phyloP scores from a whole-genome alignment of 2,329 filamentous ascomycete species.

The Arthrobotrys sinensis region DNA sequence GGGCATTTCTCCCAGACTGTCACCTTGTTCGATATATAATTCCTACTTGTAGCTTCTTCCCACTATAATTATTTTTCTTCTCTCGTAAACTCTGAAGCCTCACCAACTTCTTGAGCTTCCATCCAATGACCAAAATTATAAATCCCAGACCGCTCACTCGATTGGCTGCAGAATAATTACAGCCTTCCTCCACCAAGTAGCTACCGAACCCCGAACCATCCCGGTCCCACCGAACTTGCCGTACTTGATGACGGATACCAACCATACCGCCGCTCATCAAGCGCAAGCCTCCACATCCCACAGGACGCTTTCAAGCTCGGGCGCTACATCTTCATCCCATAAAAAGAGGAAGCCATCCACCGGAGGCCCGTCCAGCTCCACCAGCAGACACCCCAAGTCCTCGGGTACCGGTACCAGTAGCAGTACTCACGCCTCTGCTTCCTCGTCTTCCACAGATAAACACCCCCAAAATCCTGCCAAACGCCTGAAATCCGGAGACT shows the following conservation, averaged over 20 bases:
- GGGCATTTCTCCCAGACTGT: not conserved
- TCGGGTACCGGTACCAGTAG: conserved; percentile 6
- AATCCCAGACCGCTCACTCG: conserved; percentile 1
- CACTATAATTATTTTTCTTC: not conserved
- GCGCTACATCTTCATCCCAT: conserved; percentile 30
- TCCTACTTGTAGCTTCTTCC: not conserved
- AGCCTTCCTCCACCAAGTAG: conserved; percentile 21
- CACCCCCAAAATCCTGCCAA: conserved; percentile 41
- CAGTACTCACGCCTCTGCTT: conserved; percentile 1
- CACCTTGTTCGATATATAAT: not conserved
- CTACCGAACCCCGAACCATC: conserved; percentile 23
- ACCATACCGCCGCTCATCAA: conserved; percentile 46
- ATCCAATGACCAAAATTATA: conserved; percentile 2
- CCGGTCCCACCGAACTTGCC: conserved; percentile 11
- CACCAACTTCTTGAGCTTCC: not conserved
- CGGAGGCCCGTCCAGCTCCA: conserved; percentile 21
- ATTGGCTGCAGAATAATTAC: conserved; percentile 23
- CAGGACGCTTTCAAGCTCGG: conserved; percentile 40
- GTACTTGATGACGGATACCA: conserved; percentile 55
- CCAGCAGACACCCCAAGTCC: conserved; percentile 9
- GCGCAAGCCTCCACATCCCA: conserved; percentile 43
- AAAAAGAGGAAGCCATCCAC: conserved; percentile 58
- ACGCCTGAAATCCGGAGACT: conserved; percentile 57
- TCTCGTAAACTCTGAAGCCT: not conserved
- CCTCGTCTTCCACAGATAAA: conserved; percentile 27